Evolutionary conservation across 495 filamentous ascomycete genomes (phyloP).

Genomic region (Aspergillus haitiensis): DNA sequence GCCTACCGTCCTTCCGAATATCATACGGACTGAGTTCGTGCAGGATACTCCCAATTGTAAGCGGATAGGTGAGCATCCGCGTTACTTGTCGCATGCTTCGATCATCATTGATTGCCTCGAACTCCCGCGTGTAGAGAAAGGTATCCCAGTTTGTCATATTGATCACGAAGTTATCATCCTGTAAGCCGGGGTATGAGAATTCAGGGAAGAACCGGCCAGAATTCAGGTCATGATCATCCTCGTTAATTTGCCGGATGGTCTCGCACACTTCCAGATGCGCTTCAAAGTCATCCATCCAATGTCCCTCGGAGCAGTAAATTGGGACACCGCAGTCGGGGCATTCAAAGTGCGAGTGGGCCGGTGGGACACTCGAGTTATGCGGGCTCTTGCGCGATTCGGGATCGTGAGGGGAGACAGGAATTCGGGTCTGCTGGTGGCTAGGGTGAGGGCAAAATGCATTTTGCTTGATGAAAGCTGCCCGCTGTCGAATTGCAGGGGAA

Average conservation of each 20-base stretch:
- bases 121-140: slow-evolving; percentile 84
- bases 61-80: slow-evolving; percentile 85
- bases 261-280: slow-evolving; percentile 90
- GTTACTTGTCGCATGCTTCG: slow-evolving; percentile 88
- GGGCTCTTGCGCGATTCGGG: slow-evolving; percentile 55
- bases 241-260: slow-evolving; percentile 84
- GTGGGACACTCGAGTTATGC: slow-evolving; percentile 51
- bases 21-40: slow-evolving; percentile 93
- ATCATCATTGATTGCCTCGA: slow-evolving; percentile 83
- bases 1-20: slow-evolving; percentile 65
- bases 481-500: slow-evolving; percentile 74
- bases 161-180: slow-evolving; percentile 86
- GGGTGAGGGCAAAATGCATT: slow-evolving; percentile 92
- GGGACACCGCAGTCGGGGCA: slow-evolving; percentile 97
- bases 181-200: slow-evolving; percentile 83
- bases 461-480: slow-evolving; percentile 85
- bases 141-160: slow-evolving; percentile 99
- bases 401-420: slow-evolving; percentile 58
- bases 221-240: slow-evolving; percentile 94
- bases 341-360: slow-evolving; percentile 84
- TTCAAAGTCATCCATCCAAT: slow-evolving; percentile 95
- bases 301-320: slow-evolving; percentile 86
- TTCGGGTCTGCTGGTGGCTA: slow-evolving; percentile 68
- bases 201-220: slow-evolving; percentile 91
- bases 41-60: slow-evolving; percentile 85